Conservation (phyloP, 768 basidiomycete species). For the Collybia sp. region DNA sequence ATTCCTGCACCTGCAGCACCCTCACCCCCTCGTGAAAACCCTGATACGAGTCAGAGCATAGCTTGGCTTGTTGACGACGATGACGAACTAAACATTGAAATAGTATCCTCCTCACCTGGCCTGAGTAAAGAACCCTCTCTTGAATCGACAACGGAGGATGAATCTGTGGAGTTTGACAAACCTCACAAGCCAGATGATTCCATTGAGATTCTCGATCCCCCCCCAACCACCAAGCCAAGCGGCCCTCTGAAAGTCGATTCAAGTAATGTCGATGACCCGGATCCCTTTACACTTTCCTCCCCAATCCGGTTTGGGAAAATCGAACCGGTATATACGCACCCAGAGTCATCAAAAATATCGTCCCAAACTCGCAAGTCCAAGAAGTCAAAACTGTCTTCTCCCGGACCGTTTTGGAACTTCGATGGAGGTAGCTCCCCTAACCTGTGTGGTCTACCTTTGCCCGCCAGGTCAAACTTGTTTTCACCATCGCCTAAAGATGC, state of each 20-base stretch:
- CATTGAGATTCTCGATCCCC: slow-evolving; percentile 11
- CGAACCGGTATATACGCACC: too few relatives aligned
- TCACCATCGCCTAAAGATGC: neutral
- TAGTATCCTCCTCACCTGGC: slow-evolving; percentile 47
- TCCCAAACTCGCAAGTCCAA: slow-evolving; percentile 7
- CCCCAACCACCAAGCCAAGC: too few relatives aligned
- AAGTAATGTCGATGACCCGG: too few relatives aligned
- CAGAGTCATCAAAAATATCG: too few relatives aligned
- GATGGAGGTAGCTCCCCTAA: too few relatives aligned
- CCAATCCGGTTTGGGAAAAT: too few relatives aligned
- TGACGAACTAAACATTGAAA: slow-evolving; percentile 51
- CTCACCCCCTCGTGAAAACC: neutral
- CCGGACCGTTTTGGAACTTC: too few relatives aligned
- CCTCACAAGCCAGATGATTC: slow-evolving; percentile 8
- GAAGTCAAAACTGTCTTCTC: slow-evolving; percentile 4
- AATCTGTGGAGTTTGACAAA: neutral
- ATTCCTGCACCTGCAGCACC: too few relatives aligned
- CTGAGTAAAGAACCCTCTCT: slow-evolving; percentile 7
- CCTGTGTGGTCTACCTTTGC: too few relatives aligned
- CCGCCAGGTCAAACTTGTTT: too few relatives aligned
- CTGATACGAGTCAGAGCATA: slow-evolving; percentile 36
- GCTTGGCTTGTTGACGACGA: slow-evolving; percentile 65
- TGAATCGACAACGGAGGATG: neutral
- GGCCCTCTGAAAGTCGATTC: too few relatives aligned
- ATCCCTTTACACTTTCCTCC: too few relatives aligned